Conservation (phyloP, 805 yeast species). For the Ogataea nitratoaversa region DNA sequence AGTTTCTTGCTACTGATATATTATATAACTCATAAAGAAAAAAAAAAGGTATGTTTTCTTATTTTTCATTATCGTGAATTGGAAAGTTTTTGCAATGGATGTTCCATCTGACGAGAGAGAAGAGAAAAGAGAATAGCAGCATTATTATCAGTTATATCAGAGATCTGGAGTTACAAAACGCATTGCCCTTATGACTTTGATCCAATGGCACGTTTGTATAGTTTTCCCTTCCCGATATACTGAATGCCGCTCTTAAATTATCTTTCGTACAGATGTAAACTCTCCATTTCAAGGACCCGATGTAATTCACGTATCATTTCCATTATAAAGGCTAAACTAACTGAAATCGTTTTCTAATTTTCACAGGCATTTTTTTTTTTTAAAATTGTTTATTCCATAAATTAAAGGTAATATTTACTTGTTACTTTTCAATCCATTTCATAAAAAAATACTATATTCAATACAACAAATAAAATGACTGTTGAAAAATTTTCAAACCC, state of each 20-base stretch:
- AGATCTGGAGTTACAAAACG: no score
- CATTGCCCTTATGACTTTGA: no score
- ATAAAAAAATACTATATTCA: neutral
- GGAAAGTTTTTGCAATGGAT: neutral
- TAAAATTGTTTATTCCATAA: no score
- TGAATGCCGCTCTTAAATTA: neutral
- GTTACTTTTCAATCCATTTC: slow-evolving; percentile 2
- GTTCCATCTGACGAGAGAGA: neutral
- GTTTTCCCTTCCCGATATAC: no score
- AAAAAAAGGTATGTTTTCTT: neutral
- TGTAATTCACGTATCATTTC: neutral
- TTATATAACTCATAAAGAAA: neutral
- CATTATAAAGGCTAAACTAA: neutral
- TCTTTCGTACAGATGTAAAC: neutral
- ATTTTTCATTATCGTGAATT: neutral
- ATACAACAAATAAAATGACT: slow-evolving; percentile 27
- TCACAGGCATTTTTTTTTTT: neutral
- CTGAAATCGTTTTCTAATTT: neutral
- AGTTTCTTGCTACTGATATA: neutral
- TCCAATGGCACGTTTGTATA: no score
- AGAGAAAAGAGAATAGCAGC: neutral
- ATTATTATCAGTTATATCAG: no score
- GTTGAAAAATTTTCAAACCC: slow-evolving; percentile 61
- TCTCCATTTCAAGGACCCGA: no score
- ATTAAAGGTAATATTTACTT: slow-evolving; percentile 1